phyloP scores from a whole-genome alignment of 768 basidiomycete species.

The Trametes elegans region DNA sequence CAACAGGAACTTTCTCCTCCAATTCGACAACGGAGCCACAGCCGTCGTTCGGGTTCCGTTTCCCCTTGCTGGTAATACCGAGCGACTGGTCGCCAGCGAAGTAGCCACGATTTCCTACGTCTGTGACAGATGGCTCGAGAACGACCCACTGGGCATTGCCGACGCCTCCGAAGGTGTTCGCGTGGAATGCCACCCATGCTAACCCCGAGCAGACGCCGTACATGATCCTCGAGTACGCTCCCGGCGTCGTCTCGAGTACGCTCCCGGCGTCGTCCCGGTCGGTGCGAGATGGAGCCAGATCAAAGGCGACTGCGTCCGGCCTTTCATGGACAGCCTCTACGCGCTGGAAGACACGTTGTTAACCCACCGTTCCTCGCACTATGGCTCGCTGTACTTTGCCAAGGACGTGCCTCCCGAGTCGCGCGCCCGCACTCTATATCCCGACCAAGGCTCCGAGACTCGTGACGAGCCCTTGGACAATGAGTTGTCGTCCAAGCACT shows the following conservation, averaged over 20 bases:
- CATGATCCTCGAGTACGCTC: neutral
- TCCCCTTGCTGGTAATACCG: neutral
- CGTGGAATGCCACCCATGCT: neutral
- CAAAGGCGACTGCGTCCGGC: neutral
- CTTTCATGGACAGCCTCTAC: neutral
- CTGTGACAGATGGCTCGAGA: neutral
- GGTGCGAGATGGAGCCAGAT: neutral
- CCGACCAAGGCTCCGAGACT: neutral
- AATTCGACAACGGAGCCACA: neutral
- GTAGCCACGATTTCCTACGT: slow-evolving; percentile 5
- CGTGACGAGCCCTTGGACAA: neutral
- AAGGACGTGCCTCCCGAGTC: neutral
- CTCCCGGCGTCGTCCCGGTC: neutral
- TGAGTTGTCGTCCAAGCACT: neutral
- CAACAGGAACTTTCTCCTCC: slow-evolving; percentile 6
- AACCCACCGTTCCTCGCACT: neutral
- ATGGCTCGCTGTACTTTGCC: slow-evolving; percentile 3
- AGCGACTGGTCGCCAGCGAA: neutral
- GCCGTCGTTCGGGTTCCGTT: slow-evolving; percentile 2
- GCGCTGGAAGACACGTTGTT: neutral
- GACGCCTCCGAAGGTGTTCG: slow-evolving; percentile 1
- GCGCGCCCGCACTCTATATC: neutral
- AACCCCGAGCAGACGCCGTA: slow-evolving; percentile 1
- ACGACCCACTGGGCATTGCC: neutral
- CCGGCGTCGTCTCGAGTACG: neutral